Evolutionary conservation across 2,329 filamentous ascomycete genomes (phyloP).

Genomic region (Aspergillus sp.): DNA sequence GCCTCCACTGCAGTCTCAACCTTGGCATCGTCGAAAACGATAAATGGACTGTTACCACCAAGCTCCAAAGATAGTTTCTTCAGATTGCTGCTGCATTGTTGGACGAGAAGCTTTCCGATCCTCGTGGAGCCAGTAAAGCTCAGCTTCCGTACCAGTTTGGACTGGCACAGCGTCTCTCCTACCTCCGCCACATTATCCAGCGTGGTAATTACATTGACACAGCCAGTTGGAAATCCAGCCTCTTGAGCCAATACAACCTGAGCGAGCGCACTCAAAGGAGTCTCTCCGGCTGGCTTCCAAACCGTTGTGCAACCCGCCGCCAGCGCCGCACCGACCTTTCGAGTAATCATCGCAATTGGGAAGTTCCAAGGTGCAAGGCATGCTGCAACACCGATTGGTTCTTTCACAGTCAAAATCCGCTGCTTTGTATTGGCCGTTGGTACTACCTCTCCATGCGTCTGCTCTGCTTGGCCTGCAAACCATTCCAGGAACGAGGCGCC

Average conservation of each 20-base stretch:
- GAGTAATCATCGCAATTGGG: constrained; percentile 65
- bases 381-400: constrained; percentile 78
- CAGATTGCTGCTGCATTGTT: constrained; percentile 42
- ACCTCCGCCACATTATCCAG: constrained; percentile 3
- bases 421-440: constrained; percentile 59
- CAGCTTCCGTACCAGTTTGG: constrained; percentile 4
- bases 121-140: constrained; percentile 9
- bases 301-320: constrained; percentile 35
- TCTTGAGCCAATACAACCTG: constrained; percentile 15
- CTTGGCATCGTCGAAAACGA: constrained; percentile 58
- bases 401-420: constrained; percentile 65
- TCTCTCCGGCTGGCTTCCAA: constrained; percentile 29
- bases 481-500: constrained; percentile 48
- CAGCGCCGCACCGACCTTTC: constrained; percentile 30
- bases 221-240: neutral
- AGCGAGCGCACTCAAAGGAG: constrained; percentile 27
- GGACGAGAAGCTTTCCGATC: constrained; percentile 5
- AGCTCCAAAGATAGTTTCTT: constrained; percentile 59
- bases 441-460: constrained; percentile 49
- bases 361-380: constrained; percentile 91
- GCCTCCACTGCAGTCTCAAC: constrained; percentile 35
- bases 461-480: constrained; percentile 50
- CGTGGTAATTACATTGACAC: constrained; percentile 5
- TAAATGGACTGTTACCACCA: constrained; percentile 57
- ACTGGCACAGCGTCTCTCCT: constrained; percentile 3